phyloP scores from a whole-genome alignment of 202 grass and related monocot genomes.

The Hordeum pubiflorum region DNA sequence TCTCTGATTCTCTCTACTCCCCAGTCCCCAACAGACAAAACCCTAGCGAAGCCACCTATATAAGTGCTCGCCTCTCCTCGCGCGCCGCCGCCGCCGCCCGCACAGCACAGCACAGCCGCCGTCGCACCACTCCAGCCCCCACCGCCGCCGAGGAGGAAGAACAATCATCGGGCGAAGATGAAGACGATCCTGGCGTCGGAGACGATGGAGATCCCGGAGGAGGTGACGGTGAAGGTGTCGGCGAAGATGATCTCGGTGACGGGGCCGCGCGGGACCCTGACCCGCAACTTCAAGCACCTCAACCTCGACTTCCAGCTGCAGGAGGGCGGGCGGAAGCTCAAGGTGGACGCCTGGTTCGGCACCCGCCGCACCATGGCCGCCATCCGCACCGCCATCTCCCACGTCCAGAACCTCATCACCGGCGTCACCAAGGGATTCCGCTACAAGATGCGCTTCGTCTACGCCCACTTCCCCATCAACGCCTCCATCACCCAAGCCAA shows the following conservation, averaged over 20 bases:
- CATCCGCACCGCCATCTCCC: slow-evolving; percentile 75
- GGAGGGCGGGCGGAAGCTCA: slow-evolving; percentile 68
- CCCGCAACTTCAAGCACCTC: slow-evolving; percentile 91
- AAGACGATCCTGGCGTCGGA: slow-evolving; percentile 91
- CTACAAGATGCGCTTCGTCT: slow-evolving; percentile 77
- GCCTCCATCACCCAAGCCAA: slow-evolving; percentile 47
- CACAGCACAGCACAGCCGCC: not conserved
- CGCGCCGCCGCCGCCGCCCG: not conserved
- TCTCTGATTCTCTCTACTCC: not conserved
- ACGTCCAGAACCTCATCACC: slow-evolving; percentile 71
- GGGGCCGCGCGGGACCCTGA: slow-evolving; percentile 76
- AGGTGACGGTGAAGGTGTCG: slow-evolving; percentile 51
- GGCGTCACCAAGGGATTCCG: slow-evolving; percentile 67
- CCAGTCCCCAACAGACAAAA: not conserved
- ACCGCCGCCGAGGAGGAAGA: not conserved
- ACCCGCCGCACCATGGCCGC: slow-evolving; percentile 71
- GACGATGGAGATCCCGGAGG: slow-evolving; percentile 84
- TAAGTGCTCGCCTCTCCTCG: not conserved
- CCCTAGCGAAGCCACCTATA: not conserved
- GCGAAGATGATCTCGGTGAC: slow-evolving; percentile 75
- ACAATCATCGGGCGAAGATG: slow-evolving; percentile 41
- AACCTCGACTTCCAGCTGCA: slow-evolving; percentile 92
- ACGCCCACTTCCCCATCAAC: slow-evolving; percentile 82
- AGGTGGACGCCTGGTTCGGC: slow-evolving; percentile 73
- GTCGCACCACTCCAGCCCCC: not conserved